Evolutionary conservation across 768 basidiomycete species (phyloP).

Genomic region (Baorangia bicolor): DNA sequence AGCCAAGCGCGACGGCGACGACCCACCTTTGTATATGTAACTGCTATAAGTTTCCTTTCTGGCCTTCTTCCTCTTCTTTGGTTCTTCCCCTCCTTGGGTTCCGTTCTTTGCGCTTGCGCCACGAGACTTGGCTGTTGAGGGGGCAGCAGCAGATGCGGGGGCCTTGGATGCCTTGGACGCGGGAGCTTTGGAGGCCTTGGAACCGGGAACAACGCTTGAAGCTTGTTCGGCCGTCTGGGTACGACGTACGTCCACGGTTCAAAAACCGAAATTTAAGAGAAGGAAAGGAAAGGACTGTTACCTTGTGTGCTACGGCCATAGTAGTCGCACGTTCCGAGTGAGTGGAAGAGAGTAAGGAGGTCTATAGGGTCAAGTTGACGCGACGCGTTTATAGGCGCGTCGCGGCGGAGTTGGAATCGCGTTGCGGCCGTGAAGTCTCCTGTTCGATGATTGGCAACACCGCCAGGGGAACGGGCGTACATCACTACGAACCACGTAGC

Average conservation of each 20-base stretch:
- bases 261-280: neutral
- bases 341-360: neutral
- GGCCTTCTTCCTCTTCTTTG: slow-evolving; percentile 55
- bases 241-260: neutral
- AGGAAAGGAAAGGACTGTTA: neutral
- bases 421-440: no score
- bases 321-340: neutral
- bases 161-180: slow-evolving; percentile 53
- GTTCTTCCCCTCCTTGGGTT: slow-evolving; percentile 33
- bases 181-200: slow-evolving; percentile 31
- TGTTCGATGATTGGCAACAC: no score
- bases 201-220: slow-evolving; percentile 25
- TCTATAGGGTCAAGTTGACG: neutral
- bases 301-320: slow-evolving; percentile 2
- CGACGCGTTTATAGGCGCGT: slow-evolving; percentile 20
- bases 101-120: slow-evolving; percentile 28
- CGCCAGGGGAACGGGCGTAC: no score
- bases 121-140: slow-evolving; percentile 28
- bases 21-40: slow-evolving; percentile 62
- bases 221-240: neutral
- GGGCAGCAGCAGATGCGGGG: slow-evolving; percentile 42
- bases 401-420: slow-evolving; percentile 13
- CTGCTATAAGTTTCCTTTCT: slow-evolving; percentile 60
- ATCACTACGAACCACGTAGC: no score
- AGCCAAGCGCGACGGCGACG: neutral